phyloP scores from a whole-genome alignment of 805 yeast species.

The Brettanomyces bruxellensis region DNA sequence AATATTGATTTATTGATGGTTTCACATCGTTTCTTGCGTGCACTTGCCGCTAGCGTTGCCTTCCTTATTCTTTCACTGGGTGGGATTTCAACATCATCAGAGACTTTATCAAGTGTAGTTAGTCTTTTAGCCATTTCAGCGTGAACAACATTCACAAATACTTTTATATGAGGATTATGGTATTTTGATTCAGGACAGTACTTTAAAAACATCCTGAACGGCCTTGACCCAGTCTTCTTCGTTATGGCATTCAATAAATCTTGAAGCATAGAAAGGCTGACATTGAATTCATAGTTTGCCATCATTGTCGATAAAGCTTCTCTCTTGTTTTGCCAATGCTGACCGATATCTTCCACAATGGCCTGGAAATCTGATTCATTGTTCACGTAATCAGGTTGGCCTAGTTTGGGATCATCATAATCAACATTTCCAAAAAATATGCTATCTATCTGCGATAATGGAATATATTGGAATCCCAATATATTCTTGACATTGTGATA shows the following conservation, averaged over 20 bases:
- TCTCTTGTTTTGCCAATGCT: constrained; percentile 22
- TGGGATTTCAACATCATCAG: constrained; percentile 5
- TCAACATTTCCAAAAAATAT: constrained; percentile 35
- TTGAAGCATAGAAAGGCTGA: constrained; percentile 47
- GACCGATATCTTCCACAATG: constrained; percentile 19
- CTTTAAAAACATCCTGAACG: constrained; percentile 28
- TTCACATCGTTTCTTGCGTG: constrained; percentile 9
- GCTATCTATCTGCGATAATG: constrained; percentile 62
- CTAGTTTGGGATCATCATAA: background rate
- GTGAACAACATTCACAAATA: constrained; percentile 10
- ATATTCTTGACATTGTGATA: constrained; percentile 75
- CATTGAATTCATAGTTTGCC: constrained; percentile 62
- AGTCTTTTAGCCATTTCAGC: constrained; percentile 15
- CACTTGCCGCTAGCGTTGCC: constrained; percentile 10
- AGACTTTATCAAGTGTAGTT: constrained; percentile 14
- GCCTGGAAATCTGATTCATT: constrained; percentile 6
- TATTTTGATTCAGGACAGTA: constrained; percentile 6
- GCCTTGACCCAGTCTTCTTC: constrained; percentile 20
- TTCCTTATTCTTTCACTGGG: constrained; percentile 14
- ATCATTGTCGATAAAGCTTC: constrained; percentile 35
- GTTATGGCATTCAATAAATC: constrained; percentile 32
- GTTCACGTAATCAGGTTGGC: background rate
- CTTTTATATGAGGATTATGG: constrained; percentile 3
- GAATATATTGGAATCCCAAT: constrained; percentile 87
- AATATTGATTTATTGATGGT: constrained; percentile 11